phyloP scores from a whole-genome alignment of 2,329 filamentous ascomycete genomes.

The Colletotrichum viniferum region DNA sequence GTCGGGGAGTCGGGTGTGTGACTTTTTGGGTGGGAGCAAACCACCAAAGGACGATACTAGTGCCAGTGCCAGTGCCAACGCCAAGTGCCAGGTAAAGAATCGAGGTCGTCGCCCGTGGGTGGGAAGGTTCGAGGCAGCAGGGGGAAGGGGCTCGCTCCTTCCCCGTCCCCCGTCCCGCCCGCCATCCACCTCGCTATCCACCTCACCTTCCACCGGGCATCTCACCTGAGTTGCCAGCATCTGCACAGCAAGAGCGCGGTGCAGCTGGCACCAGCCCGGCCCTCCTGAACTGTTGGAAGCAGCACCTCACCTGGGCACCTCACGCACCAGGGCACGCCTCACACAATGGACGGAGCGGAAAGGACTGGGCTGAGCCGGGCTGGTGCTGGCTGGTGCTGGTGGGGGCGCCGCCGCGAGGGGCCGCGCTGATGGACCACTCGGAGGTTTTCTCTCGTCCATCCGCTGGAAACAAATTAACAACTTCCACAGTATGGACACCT shows the following conservation, averaged over 20 bases:
- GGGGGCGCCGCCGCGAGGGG: neutral
- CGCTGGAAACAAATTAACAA: neutral
- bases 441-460: neutral
- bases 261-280: neutral
- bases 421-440: neutral
- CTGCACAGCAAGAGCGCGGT: neutral
- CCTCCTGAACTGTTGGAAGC: neutral
- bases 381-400: neutral
- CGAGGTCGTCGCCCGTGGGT: neutral
- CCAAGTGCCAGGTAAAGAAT: neutral
- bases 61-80: neutral
- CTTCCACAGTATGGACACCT: neutral
- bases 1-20: constrained; percentile 9
- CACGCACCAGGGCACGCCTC: neutral
- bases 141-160: neutral
- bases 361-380: neutral
- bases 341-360: neutral
- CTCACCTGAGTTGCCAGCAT: neutral
- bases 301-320: neutral
- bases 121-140: neutral
- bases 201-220: neutral
- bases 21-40: neutral
- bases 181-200: neutral
- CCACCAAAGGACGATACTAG: neutral
- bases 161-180: neutral